Base-by-base conservation (phyloP, 176 grass and related monocot genomes). In the Musa itinerans region DNA sequence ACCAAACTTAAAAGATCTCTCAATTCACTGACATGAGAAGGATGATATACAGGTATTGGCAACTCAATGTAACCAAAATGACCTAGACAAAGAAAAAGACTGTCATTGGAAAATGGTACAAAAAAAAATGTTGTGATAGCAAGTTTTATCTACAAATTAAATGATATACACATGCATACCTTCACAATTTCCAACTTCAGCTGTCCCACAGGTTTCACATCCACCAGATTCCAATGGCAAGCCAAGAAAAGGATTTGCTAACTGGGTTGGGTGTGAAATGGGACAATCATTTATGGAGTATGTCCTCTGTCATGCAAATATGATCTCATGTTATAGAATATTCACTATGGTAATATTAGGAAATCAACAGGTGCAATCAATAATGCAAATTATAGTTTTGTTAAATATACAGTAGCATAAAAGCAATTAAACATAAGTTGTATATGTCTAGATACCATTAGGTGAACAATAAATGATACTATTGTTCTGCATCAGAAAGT, bases 21-120 rank as follows among this genome's bases (percentile, higher is more conserved):
- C 63, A 98, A 74, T 63, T 98, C 95, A 48, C 74, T 89, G 20
- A 98, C 54, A 82, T 98, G 88, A 1, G 80, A 93, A 9, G 95
- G 95, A 75, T 98, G 95, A 83, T 85, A 98, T 34, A 98, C 68
- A 15, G 90, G 86, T 79, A 98, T 83, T 58, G 95, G 95, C 76
- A 98, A 82, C 78, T 93, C 88, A 15, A 98, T 87, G 80, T 78
- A 91, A 58, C 95, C 95, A 81, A 98, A 98, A 84, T 98, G 95
- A 64, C 95, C 95, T 98, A 71, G 72, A 66, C 53, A 78, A 55
- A 13, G 69, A 55, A 85, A 49, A 76, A 76, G 65, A 63, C 74
- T 52, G 55, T 76, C 73, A 61, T 23, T 52, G 75, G 82, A 53
- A 20, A 77, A 89, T 50, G 20, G 9, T 70, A 19, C 2, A 1